Conservation (phyloP, 192 early-diverging fungal genomes). For the Coemansia aciculifera region DNA sequence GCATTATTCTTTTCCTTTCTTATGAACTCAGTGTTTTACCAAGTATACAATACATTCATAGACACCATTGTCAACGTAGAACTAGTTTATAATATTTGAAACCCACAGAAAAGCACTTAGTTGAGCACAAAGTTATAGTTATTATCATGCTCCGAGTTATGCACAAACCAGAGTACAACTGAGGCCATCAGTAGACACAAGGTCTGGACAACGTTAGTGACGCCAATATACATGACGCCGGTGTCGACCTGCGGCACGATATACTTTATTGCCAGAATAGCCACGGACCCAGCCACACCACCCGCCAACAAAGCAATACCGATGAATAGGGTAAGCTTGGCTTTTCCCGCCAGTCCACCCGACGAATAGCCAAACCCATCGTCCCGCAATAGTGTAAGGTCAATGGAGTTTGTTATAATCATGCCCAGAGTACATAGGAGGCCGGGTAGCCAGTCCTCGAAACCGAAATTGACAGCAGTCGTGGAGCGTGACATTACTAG, state of each 20-base stretch:
- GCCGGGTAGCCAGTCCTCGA: slow-evolving; percentile 58
- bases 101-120: slow-evolving; percentile 1
- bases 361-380: slow-evolving; percentile 51
- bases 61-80: too few species aligned
- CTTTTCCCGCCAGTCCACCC: slow-evolving; percentile 45
- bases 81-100: neutral
- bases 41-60: too few species aligned
- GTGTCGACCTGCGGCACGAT: slow-evolving; percentile 50
- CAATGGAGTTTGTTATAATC: slow-evolving; percentile 58
- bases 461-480: slow-evolving; percentile 35
- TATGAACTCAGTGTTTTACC: too few species aligned
- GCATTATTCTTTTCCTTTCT: too few species aligned
- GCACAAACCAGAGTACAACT: slow-evolving; percentile 54
- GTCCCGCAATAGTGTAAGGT: slow-evolving; percentile 52
- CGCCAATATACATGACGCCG: slow-evolving; percentile 44
- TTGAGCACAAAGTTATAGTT: slow-evolving; percentile 57
- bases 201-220: slow-evolving; percentile 56
- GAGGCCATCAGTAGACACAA: slow-evolving; percentile 34
- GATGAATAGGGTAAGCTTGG: slow-evolving; percentile 57
- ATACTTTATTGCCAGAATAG: slow-evolving; percentile 57
- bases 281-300: slow-evolving; percentile 55
- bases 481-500: slow-evolving; percentile 42
- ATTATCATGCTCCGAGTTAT: slow-evolving; percentile 55
- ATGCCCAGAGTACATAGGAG: slow-evolving; percentile 55
- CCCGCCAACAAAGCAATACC: slow-evolving; percentile 58